phyloP scores from a whole-genome alignment of 2,329 filamentous ascomycete genomes.

The Alternaria triticina region DNA sequence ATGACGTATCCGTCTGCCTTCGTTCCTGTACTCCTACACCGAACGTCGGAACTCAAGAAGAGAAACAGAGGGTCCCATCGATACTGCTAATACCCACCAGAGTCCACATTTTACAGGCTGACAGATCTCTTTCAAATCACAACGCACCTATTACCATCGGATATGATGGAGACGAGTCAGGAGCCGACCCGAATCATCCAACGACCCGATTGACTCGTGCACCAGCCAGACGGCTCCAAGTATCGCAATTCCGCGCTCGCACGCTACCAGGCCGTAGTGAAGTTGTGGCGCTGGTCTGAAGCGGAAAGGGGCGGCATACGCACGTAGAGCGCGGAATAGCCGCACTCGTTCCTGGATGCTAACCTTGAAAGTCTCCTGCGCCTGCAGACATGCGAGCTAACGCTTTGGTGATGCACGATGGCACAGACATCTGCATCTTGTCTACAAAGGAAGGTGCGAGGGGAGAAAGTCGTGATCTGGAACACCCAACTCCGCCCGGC shows the following conservation, averaged over 20 bases:
- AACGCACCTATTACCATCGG: slow-evolving; percentile 8
- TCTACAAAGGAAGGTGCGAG: slow-evolving; percentile 13
- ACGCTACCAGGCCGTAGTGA: slow-evolving; percentile 2
- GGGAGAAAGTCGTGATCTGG: slow-evolving; percentile 1
- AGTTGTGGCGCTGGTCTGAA: neutral
- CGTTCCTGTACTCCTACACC: neutral
- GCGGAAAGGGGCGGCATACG: slow-evolving; percentile 8
- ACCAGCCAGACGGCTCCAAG: neutral
- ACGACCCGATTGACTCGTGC: slow-evolving; percentile 12
- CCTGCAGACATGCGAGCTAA: slow-evolving; percentile 4
- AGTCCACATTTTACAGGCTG: slow-evolving; percentile 16
- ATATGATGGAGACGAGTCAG: slow-evolving; percentile 15
- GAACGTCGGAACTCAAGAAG: neutral
- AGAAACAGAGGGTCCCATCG: neutral
- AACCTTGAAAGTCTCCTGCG: slow-evolving; percentile 8
- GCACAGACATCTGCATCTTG: slow-evolving; percentile 12
- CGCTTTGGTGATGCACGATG: slow-evolving; percentile 1
- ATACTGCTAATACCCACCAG: slow-evolving; percentile 5
- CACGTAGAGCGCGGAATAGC: neutral
- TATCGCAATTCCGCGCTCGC: slow-evolving; percentile 3
- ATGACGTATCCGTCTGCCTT: slow-evolving; percentile 1
- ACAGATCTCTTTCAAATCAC: slow-evolving; percentile 6
- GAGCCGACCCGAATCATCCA: neutral
- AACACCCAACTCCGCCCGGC: slow-evolving; percentile 10
- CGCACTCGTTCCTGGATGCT: slow-evolving; percentile 15